Conservation (phyloP, 768 basidiomycete genomes). For the Lentinula boryana region DNA sequence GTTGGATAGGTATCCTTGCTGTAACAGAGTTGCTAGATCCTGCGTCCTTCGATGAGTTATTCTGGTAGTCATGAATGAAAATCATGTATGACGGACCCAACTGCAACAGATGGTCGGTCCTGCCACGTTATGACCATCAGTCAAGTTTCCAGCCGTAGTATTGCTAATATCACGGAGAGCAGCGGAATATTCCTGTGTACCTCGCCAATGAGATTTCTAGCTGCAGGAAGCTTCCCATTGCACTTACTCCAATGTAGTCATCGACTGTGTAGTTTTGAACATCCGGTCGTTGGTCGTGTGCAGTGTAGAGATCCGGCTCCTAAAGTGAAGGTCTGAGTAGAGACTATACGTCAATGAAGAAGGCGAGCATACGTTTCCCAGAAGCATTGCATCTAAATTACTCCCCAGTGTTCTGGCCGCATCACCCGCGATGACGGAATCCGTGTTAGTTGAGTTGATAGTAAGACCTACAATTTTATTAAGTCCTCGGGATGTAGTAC, state of each 20-base stretch:
- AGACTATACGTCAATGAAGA: neutral
- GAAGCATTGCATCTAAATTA: constrained; percentile 36
- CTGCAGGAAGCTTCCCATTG: neutral
- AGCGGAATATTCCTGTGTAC: constrained; percentile 32
- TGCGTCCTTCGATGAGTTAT: constrained; percentile 12
- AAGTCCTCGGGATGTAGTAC: neutral
- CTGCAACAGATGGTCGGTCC: constrained; percentile 47
- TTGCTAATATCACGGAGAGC: constrained; percentile 28
- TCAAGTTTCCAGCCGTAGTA: constrained; percentile 32
- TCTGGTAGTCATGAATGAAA: neutral
- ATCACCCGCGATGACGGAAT: constrained; percentile 24
- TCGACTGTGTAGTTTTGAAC: constrained; percentile 40
- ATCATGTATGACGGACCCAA: constrained; percentile 31
- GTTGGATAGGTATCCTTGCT: constrained; percentile 31
- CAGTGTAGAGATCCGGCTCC: constrained; percentile 58
- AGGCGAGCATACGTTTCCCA: constrained; percentile 37
- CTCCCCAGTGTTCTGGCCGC: constrained; percentile 30
- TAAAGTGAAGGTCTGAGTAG: constrained; percentile 10
- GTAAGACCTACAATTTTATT: constrained; percentile 31
- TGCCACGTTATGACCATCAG: constrained; percentile 29
- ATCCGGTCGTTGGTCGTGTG: constrained; percentile 32
- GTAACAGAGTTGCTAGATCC: constrained; percentile 37
- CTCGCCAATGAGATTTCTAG: neutral
- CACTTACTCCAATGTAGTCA: constrained; percentile 38
- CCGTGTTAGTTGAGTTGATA: constrained; percentile 31